Percentiles rank a stretch among this genome's conserved stretches.
Conservation (phyloP, 768 basidiomycete genomes). For the Strobilomyces echinocephalus region DNA sequence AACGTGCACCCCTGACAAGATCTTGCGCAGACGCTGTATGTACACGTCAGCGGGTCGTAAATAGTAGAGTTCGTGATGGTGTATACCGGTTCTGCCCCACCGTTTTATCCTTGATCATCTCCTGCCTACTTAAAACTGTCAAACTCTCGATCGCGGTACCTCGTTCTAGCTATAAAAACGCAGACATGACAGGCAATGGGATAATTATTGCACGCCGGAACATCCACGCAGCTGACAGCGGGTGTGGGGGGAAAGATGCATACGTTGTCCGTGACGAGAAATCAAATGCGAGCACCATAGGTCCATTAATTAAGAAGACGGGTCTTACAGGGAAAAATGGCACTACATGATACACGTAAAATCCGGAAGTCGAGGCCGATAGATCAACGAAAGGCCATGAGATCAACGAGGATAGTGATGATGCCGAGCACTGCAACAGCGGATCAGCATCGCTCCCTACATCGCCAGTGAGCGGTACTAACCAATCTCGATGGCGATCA, state of each 20-base stretch:
- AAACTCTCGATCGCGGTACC: slow-evolving; percentile 2
- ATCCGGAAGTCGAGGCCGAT: slow-evolving; percentile 38
- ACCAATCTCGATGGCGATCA: slow-evolving; percentile 89
- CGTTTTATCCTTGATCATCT: slow-evolving; percentile 1
- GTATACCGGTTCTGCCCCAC: neutral
- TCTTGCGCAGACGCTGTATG: neutral
- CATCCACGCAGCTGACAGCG: neutral
- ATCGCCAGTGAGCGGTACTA: slow-evolving; percentile 15
- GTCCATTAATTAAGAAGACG: neutral
- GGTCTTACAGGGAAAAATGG: neutral
- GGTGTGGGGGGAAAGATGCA: neutral
- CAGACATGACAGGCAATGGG: neutral
- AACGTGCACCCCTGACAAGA: neutral
- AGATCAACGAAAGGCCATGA: slow-evolving; percentile 72
- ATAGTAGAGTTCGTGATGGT: slow-evolving; percentile 8
- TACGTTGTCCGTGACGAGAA: neutral
- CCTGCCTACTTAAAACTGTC: slow-evolving; percentile 3
- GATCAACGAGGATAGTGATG: slow-evolving; percentile 84
- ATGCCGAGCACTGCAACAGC: slow-evolving; percentile 69
- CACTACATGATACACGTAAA: slow-evolving; percentile 11
- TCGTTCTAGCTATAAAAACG: neutral
- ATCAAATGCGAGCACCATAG: slow-evolving; percentile 6
- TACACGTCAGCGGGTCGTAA: slow-evolving; percentile 11
- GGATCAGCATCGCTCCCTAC: slow-evolving; percentile 5
- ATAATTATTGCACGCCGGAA: slow-evolving; percentile 1